Evolutionary conservation across 2,329 filamentous ascomycete genomes (phyloP), one percentile per base, ranked within the genome.

Genomic region (Fusarium buharicum): DNA sequence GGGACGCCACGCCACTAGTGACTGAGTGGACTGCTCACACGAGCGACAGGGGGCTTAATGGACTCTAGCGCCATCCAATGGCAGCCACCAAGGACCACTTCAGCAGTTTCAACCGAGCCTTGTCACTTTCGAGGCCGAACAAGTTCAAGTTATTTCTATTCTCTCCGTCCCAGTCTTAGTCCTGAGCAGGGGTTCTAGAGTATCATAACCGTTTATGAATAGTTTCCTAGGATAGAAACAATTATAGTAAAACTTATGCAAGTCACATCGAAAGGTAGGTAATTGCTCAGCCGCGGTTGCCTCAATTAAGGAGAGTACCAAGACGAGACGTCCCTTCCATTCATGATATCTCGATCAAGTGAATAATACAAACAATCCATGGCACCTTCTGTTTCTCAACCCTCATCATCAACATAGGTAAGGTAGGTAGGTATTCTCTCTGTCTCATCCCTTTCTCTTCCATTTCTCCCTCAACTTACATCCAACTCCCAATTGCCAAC

Each of bases 61-160:
- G 58, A 38, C 58, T 68, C 47, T 62, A 64, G 60, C 49, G 55
- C 55, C 61, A 57, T 62, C n/a, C n/a, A n/a, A n/a, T n/a, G n/a
- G n/a, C n/a, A n/a, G 64, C 61, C 64, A 55, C 55, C 53, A 68
- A 39, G 50, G 43, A 24, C 49, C 49, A 51, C 40, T 50, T 20
- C 52, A 57, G 36, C 55, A 36, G 49, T 46, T 45, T 37, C 55
- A 68, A 70, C 67, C 9, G 10, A 10, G 13, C 28, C 28, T 12
- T 30, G 13, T 30, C 13, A 13, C 12, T 30, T 24, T 24, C 22
- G 6, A 24, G 22, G 47, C 41, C 47, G 16, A 38, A 31, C 43
- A 55, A 40, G 28, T 49, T 45, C 31, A 44, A 18, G 12, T 44
- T 44, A 28, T 33, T 30, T 48, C n/a, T n/a, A n/a, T n/a, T n/a